Conservation (phyloP, 345 rosid species). For the Hibiscus syriacus region DNA sequence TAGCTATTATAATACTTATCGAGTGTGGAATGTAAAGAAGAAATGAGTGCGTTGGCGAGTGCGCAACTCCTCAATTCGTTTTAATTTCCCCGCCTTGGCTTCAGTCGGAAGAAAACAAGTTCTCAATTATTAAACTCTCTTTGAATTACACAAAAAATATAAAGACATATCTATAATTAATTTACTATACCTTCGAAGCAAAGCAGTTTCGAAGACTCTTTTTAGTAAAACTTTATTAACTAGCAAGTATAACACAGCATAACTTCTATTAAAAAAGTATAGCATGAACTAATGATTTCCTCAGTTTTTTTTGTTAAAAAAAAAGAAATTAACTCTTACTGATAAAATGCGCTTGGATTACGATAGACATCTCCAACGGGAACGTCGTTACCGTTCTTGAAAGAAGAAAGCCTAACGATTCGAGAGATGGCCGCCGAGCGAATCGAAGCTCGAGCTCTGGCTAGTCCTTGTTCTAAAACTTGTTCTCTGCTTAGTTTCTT, state of each 20-base stretch:
- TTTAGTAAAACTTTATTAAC: not conserved
- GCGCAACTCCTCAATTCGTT: conserved; percentile 8
- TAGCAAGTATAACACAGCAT: too few species aligned
- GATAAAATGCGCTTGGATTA: conserved; percentile 47
- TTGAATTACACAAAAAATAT: not conserved
- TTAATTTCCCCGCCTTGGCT: too few species aligned
- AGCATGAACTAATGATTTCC: not conserved
- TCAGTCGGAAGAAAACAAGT: too few species aligned
- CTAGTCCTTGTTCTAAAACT: conserved; percentile 47
- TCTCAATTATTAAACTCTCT: too few species aligned
- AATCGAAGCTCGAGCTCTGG: conserved; percentile 60
- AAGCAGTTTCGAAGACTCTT: conserved; percentile 22
- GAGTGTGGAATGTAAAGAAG: not conserved
- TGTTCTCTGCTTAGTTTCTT: conserved; percentile 25
- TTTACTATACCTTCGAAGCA: conserved; percentile 28
- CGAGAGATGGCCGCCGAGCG: too few species aligned
- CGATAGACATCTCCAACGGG: conserved; percentile 32
- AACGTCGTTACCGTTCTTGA: conserved; percentile 15
- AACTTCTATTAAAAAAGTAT: not conserved
- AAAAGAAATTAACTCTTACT: conserved; percentile 29
- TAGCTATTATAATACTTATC: conserved; percentile 20
- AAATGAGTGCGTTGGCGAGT: conserved; percentile 21
- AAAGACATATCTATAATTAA: not conserved
- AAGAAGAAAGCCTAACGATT: conserved; percentile 18
- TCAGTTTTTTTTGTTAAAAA: not conserved